phyloP scores from a whole-genome alignment of 306 rosid genomes.

The Mimosa pudica region DNA sequence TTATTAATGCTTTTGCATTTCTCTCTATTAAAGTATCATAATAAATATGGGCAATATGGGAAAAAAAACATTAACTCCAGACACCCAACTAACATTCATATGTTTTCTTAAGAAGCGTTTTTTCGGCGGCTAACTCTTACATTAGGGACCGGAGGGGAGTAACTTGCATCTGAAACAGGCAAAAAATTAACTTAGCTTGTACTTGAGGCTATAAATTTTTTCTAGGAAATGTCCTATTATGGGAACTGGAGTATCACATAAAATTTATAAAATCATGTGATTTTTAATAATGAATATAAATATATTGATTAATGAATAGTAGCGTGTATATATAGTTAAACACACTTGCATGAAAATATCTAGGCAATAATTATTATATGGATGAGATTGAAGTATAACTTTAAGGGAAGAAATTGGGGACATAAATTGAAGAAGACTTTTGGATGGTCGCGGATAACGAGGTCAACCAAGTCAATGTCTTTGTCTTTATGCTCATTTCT shows the following conservation, averaged over 20 bases:
- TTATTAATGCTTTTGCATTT: too few species aligned
- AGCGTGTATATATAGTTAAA: neutral
- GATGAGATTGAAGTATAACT: neutral
- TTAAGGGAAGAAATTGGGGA: neutral
- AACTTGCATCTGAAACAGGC: neutral
- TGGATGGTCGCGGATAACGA: neutral
- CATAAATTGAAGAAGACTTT: neutral
- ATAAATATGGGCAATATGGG: too few species aligned
- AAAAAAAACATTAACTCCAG: too few species aligned
- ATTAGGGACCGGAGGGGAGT: too few species aligned
- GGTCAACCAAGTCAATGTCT: constrained; percentile 56
- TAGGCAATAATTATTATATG: neutral
- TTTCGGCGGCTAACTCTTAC: too few species aligned
- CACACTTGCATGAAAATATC: neutral
- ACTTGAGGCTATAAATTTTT: neutral
- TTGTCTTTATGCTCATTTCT: neutral
- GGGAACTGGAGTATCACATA: neutral
- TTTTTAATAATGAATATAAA: neutral
- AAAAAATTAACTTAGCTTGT: neutral
- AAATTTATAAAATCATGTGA: too few species aligned
- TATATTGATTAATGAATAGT: neutral
- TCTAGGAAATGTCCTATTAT: neutral
- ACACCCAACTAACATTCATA: too few species aligned
- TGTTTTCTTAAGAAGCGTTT: too few species aligned
- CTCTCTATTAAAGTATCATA: too few species aligned